A percentile compares a stretch with the other conserved stretches of the same genome.
These are phyloP conservation scores for Potentilla sterilis DNA, from an alignment of 306 rosid species.

Conservation along the genomic window DNA sequence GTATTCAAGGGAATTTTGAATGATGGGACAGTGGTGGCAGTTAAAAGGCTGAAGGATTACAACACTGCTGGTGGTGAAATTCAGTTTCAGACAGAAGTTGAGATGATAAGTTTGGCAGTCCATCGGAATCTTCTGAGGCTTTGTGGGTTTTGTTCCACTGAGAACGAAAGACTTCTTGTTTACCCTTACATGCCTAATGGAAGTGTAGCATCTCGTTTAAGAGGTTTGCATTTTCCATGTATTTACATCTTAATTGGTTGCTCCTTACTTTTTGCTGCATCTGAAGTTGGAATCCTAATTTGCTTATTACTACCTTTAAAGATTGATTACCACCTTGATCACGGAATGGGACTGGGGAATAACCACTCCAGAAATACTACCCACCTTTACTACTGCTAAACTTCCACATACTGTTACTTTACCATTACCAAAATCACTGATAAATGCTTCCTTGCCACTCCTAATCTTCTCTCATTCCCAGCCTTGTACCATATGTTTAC, in stretches of 20 bases:
- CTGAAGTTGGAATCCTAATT: not conserved
- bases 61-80: slow-evolving; percentile 94
- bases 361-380: not conserved
- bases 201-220: slow-evolving; percentile 87
- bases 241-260: not conserved
- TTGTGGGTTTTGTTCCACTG: slow-evolving; percentile 89
- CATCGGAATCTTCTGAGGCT: slow-evolving; percentile 94
- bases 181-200: slow-evolving; percentile 97
- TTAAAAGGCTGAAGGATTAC: slow-evolving; percentile 89
- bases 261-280: not conserved
- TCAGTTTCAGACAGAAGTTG: slow-evolving; percentile 98
- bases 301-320: not conserved
- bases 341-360: too few species aligned
- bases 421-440: not conserved
- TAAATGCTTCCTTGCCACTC: slow-evolving; percentile 13
- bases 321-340: not conserved
- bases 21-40: slow-evolving; percentile 86
- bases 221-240: slow-evolving; percentile 55
- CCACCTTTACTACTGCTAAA: not conserved
- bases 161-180: slow-evolving; percentile 89
- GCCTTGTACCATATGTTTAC: not conserved
- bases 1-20: slow-evolving; percentile 84
- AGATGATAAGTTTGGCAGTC: slow-evolving; percentile 92
- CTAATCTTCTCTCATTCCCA: not conserved
- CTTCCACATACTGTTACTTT: not conserved